Percentiles rank a stretch among this genome's conserved stretches.
Evolutionary conservation across 2,329 filamentous ascomycete species (phyloP).

Genomic region (Diaporthe sp.): DNA sequence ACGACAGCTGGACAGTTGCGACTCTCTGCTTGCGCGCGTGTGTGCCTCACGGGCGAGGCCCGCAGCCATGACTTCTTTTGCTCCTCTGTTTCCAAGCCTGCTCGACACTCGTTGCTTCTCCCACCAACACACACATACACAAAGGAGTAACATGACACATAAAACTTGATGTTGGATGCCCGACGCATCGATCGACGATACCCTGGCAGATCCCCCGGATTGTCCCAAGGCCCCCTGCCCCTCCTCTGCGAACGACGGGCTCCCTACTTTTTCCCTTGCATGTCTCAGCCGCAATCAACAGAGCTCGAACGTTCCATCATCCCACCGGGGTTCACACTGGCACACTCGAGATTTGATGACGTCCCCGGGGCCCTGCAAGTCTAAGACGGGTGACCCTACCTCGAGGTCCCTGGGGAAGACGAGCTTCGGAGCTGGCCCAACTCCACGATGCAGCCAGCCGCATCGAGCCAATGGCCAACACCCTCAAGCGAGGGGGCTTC

Average conservation of each 20-base stretch:
- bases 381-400: slow-evolving; percentile 13
- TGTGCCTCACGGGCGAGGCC: neutral
- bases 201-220: slow-evolving; percentile 30
- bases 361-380: slow-evolving; percentile 21
- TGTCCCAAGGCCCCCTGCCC: slow-evolving; percentile 6
- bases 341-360: slow-evolving; percentile 29
- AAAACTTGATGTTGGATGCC: neutral
- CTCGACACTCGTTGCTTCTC: slow-evolving; percentile 5
- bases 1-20: slow-evolving; percentile 7
- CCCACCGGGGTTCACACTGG: neutral
- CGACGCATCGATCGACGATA: slow-evolving; percentile 11
- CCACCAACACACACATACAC: slow-evolving; percentile 3
- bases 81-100: neutral
- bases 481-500: slow-evolving; percentile 39
- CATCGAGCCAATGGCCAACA: slow-evolving; percentile 35
- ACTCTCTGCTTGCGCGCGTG: neutral
- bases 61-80: slow-evolving; percentile 14
- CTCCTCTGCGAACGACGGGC: neutral
- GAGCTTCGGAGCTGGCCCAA: slow-evolving; percentile 10
- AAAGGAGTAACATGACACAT: neutral
- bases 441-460: slow-evolving; percentile 16
- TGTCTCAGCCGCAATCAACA: slow-evolving; percentile 28
- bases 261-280: slow-evolving; percentile 6
- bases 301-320: slow-evolving; percentile 24
- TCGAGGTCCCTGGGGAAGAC: neutral